Evolutionary conservation across 176 grass and related monocot genomes (phyloP).

Genomic region (Urochloa ruziziensis): DNA sequence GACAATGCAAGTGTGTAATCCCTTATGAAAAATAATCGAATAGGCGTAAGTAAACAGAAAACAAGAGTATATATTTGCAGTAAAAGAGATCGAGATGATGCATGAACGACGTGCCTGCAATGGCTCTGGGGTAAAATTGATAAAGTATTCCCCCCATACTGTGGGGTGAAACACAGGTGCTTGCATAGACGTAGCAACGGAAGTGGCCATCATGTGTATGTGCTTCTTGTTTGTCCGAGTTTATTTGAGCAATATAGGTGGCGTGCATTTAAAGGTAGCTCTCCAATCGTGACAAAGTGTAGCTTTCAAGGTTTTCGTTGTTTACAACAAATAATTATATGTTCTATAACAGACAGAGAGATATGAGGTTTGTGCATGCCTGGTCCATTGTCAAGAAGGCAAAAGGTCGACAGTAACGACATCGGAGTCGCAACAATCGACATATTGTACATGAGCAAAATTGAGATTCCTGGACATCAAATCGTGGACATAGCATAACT

Average conservation of each 20-base stretch:
- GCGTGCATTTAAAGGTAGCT: background rate
- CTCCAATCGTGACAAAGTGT: background rate
- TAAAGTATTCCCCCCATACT: background rate
- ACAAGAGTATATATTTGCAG: background rate
- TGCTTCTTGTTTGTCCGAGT: background rate
- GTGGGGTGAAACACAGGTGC: conserved; percentile 11
- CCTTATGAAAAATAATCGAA: background rate
- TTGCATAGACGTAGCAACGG: background rate
- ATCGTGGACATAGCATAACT: too few relatives aligned
- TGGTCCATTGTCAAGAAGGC: too few relatives aligned
- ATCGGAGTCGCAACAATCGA: too few relatives aligned
- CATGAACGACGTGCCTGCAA: conserved; percentile 6
- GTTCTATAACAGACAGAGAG: too few relatives aligned
- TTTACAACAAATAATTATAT: too few relatives aligned
- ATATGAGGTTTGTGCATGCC: too few relatives aligned
- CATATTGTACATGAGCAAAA: too few relatives aligned
- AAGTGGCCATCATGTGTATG: background rate
- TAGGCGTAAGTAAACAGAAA: background rate
- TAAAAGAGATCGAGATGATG: background rate
- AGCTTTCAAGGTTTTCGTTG: too few relatives aligned
- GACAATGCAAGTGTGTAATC: background rate
- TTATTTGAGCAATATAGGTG: background rate
- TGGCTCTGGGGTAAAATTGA: background rate
- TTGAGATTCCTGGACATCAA: too few relatives aligned
- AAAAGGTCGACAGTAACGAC: too few relatives aligned